phyloP scores from a whole-genome alignment of 2,329 filamentous ascomycete genomes.

The Chrysoporthe cubensis region DNA sequence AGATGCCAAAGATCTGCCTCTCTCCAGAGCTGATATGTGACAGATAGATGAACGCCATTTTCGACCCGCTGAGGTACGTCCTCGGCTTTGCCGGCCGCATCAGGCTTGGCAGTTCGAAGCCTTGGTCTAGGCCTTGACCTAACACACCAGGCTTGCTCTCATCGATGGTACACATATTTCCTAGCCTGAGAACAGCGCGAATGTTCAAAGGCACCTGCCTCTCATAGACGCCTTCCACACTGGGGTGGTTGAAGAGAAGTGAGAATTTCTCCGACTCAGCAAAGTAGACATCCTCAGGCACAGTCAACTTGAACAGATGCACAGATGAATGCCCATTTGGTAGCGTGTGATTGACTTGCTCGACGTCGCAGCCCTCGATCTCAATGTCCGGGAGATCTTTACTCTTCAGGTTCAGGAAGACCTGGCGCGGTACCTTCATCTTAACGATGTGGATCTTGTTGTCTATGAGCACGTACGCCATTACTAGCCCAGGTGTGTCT shows the following conservation, averaged over 20 bases:
- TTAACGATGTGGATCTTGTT: slow-evolving; percentile 87
- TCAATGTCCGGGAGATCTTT: slow-evolving; percentile 87
- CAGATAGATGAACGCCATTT: slow-evolving; percentile 84
- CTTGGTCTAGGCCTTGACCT: slow-evolving; percentile 88
- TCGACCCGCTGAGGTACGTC: slow-evolving; percentile 75
- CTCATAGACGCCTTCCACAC: slow-evolving; percentile 97
- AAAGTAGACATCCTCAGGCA: slow-evolving; percentile 86
- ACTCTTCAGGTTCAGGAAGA: slow-evolving; percentile 90
- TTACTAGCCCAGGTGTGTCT: slow-evolving; percentile 83
- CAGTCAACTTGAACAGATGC: slow-evolving; percentile 91
- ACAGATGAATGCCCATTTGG: slow-evolving; percentile 94
- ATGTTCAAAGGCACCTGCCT: slow-evolving; percentile 86
- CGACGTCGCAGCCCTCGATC: slow-evolving; percentile 81
- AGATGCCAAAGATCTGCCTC: slow-evolving; percentile 88
- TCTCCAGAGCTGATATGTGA: slow-evolving; percentile 93
- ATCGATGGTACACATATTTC: slow-evolving; percentile 91
- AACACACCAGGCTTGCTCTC: slow-evolving; percentile 87
- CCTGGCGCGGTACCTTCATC: slow-evolving; percentile 82
- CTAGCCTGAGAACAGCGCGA: slow-evolving; percentile 84
- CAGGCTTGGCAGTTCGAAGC: slow-evolving; percentile 83
- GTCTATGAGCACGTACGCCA: slow-evolving; percentile 90
- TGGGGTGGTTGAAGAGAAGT: slow-evolving; percentile 84
- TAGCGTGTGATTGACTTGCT: slow-evolving; percentile 91
- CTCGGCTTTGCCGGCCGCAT: slow-evolving; percentile 66
- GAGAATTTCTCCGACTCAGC: slow-evolving; percentile 82